Conservation (phyloP, 2,329 filamentous ascomycete species). For the Metarhizium sp. region DNA sequence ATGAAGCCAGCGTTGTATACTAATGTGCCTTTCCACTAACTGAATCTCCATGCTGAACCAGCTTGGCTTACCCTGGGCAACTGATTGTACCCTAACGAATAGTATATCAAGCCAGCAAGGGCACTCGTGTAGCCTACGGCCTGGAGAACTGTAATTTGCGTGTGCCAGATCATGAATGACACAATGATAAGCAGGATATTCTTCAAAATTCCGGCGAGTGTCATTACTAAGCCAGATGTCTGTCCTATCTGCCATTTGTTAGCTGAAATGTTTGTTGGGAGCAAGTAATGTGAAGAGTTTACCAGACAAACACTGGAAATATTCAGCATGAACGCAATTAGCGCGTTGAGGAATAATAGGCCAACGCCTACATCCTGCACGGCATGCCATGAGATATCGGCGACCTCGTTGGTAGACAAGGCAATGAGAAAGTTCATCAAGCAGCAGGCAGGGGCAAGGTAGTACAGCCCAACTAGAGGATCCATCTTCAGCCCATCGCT, state of each 20-base stretch:
- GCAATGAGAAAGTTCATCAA: constrained; percentile 68
- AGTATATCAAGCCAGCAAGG: constrained; percentile 39
- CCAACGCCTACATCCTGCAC: constrained; percentile 55
- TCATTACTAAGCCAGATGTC: constrained; percentile 78
- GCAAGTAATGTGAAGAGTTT: constrained; percentile 21
- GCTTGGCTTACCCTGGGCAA: constrained; percentile 8
- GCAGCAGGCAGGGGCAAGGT: constrained; percentile 79
- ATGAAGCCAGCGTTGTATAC: too few relatives aligned
- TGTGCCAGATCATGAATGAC: constrained; percentile 71
- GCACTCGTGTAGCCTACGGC: constrained; percentile 71
- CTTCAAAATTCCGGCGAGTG: constrained; percentile 78
- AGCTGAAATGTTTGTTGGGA: neutral
- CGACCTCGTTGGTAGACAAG: constrained; percentile 53
- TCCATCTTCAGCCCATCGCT: constrained; percentile 77
- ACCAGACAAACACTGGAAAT: constrained; percentile 80
- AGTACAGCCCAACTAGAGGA: constrained; percentile 79
- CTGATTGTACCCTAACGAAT: constrained; percentile 33
- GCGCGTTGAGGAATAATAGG: constrained; percentile 61
- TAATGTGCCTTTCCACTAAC: too few relatives aligned
- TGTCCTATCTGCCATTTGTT: constrained; percentile 63
- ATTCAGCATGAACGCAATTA: constrained; percentile 71
- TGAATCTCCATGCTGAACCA: too few relatives aligned
- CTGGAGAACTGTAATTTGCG: constrained; percentile 62
- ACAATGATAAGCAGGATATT: constrained; percentile 73
- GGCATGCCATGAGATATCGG: constrained; percentile 55